A percentile compares a stretch with the other conserved stretches of the same genome.
These are phyloP conservation scores for Syzygium grande DNA, from an alignment of 345 rosid species.

Conservation along the genomic window DNA sequence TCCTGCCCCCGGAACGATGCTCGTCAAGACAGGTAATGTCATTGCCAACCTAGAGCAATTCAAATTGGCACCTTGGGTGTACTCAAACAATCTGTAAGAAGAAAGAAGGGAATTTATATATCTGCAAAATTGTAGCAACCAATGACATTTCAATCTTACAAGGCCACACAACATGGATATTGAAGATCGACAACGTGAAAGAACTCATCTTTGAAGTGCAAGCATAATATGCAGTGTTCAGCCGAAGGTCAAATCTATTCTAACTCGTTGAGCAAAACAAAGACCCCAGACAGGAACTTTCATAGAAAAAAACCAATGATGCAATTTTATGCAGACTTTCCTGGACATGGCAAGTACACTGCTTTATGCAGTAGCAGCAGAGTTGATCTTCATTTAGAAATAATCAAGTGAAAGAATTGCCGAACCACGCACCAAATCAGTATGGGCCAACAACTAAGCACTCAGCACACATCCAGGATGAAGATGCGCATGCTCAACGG, in stretches of 20 bases:
- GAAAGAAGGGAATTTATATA: not conserved
- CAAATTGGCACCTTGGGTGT: conserved; percentile 56
- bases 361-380: not conserved
- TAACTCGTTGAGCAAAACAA: not conserved
- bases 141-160: not conserved
- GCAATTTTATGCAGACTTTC: not conserved
- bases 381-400: not conserved
- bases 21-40: conserved; percentile 53
- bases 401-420: not conserved
- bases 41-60: conserved; percentile 48
- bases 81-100: conserved; percentile 49
- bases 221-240: not conserved
- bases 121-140: not conserved
- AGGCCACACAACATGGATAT: not conserved
- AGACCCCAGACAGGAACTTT: not conserved
- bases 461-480: not conserved
- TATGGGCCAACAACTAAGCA: not conserved
- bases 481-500: not conserved
- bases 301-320: not conserved
- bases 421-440: not conserved
- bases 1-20: conserved; percentile 55
- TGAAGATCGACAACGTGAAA: not conserved
- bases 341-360: not conserved
- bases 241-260: not conserved
- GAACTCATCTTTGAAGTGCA: not conserved